Conservation (phyloP, 1,284 basidiomycete genomes). For the Rugosomyces carneus region DNA sequence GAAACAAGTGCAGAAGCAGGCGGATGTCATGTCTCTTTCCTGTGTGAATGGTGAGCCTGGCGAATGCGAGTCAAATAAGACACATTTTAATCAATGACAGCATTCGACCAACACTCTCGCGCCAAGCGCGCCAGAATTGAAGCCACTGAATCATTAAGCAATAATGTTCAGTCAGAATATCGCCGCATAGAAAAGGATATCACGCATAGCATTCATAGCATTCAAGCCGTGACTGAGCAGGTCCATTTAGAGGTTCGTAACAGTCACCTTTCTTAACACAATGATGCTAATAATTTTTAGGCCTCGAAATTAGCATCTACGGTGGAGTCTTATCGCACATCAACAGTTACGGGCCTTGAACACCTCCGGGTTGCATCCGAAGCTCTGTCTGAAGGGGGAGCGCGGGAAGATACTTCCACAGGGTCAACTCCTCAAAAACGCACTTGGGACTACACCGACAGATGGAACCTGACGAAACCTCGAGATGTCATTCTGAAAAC, state of each 20-base stretch:
- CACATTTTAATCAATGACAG: constrained; percentile 25
- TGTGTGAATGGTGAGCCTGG: constrained; percentile 40
- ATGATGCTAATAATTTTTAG: too few relatives aligned
- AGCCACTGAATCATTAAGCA: constrained; percentile 41
- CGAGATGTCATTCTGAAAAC: constrained; percentile 51
- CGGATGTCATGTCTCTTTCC: constrained; percentile 37
- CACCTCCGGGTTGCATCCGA: constrained; percentile 44
- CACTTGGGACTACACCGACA: constrained; percentile 56
- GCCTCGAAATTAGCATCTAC: constrained; percentile 32
- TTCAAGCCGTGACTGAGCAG: constrained; percentile 40
- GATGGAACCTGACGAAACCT: constrained; percentile 62
- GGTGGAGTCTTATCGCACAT: constrained; percentile 35
- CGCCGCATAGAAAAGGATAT: constrained; percentile 43
- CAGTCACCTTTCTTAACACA: too few relatives aligned
- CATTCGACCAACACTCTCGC: constrained; percentile 53
- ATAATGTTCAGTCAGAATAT: constrained; percentile 47
- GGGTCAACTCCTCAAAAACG: constrained; percentile 72
- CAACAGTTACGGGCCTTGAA: constrained; percentile 36
- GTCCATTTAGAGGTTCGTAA: constrained; percentile 45
- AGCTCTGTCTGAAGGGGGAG: constrained; percentile 51
- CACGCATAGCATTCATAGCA: constrained; percentile 42
- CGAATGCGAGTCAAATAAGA: not conserved
- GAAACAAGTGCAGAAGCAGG: constrained; percentile 44
- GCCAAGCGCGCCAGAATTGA: constrained; percentile 66
- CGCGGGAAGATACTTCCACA: constrained; percentile 55